Conservation (phyloP, 2,329 filamentous ascomycete species). For the Cladophialophora chaetospira region DNA sequence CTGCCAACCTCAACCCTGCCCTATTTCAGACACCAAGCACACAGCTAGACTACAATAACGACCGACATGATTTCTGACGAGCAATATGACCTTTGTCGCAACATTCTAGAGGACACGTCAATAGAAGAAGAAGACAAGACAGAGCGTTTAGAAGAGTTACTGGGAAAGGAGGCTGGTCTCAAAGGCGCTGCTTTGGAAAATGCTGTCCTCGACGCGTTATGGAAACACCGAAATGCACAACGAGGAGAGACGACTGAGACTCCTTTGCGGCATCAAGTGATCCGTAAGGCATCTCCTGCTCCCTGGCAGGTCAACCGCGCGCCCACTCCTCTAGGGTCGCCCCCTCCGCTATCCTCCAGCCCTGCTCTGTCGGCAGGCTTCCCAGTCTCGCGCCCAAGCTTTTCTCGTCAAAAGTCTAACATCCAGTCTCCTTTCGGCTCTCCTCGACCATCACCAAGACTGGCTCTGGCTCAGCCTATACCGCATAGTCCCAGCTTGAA, state of each 20-base stretch:
- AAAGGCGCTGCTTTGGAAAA: conserved; percentile 80
- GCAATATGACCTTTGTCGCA: conserved; percentile 87
- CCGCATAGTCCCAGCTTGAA: conserved; percentile 93
- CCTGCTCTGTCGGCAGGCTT: conserved; percentile 79
- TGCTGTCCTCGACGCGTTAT: conserved; percentile 84
- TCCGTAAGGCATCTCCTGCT: conserved; percentile 87
- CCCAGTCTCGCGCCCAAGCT: conserved; percentile 68
- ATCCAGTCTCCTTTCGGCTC: conserved; percentile 80
- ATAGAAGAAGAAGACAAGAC: conserved; percentile 95
- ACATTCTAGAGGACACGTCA: conserved; percentile 76
- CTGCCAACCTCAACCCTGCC: background rate
- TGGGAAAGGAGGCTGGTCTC: conserved; percentile 76
- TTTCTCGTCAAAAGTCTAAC: conserved; percentile 57
- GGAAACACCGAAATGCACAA: conserved; percentile 63
- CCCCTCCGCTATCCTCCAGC: conserved; percentile 76
- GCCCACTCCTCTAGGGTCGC: conserved; percentile 78
- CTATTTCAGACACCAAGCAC: background rate
- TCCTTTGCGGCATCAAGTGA: conserved; percentile 81
- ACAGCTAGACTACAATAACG: conserved; percentile 19
- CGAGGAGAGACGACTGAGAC: conserved; percentile 67
- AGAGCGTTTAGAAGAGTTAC: conserved; percentile 82
- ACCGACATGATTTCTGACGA: conserved; percentile 82
- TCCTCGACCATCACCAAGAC: conserved; percentile 85
- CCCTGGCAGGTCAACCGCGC: conserved; percentile 80
- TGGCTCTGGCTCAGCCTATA: conserved; percentile 89